A percentile compares a stretch with the other conserved stretches of the same genome.
phyloP scores from a whole-genome alignment of 192 early-diverging fungal genomes.

The Dispira simplex region DNA sequence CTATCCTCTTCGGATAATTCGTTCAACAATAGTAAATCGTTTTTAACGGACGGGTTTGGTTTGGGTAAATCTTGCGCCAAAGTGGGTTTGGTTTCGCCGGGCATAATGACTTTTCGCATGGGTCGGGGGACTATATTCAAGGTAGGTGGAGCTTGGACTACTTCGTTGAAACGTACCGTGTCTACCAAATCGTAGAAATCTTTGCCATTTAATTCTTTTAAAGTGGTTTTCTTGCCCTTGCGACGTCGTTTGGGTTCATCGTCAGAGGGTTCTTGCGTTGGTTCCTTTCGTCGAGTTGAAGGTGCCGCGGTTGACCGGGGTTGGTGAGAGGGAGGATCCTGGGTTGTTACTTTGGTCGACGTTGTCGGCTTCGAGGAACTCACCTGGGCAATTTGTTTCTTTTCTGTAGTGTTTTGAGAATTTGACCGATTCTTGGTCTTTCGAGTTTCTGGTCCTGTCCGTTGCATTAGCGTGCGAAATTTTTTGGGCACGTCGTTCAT shows the following conservation, averaged over 20 bases:
- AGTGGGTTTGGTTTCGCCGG: slow-evolving; percentile 13
- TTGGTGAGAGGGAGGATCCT: neutral
- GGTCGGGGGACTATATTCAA: slow-evolving; percentile 21
- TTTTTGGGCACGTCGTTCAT: neutral
- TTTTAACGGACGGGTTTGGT: neutral
- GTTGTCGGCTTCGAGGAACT: neutral
- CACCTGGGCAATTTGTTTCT: neutral
- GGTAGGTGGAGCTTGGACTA: slow-evolving; percentile 34
- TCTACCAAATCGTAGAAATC: slow-evolving; percentile 36
- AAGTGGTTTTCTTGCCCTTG: neutral
- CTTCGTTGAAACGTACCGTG: slow-evolving; percentile 34
- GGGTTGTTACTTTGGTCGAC: neutral
- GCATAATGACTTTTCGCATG: slow-evolving; percentile 29
- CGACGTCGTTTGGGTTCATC: neutral
- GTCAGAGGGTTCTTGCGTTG: neutral
- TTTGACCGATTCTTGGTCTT: neutral
- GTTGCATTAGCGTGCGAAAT: neutral
- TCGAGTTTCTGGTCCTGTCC: neutral
- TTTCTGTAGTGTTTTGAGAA: neutral
- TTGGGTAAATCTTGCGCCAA: neutral
- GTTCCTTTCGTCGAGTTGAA: neutral
- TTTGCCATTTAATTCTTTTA: neutral
- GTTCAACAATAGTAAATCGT: neutral
- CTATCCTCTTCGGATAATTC: slow-evolving; percentile 13
- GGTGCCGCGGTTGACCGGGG: neutral